A percentile compares a stretch with the other conserved stretches of the same genome.
Evolutionary conservation across 306 rosid species (phyloP).

Genomic region (Lotus japonicus): DNA sequence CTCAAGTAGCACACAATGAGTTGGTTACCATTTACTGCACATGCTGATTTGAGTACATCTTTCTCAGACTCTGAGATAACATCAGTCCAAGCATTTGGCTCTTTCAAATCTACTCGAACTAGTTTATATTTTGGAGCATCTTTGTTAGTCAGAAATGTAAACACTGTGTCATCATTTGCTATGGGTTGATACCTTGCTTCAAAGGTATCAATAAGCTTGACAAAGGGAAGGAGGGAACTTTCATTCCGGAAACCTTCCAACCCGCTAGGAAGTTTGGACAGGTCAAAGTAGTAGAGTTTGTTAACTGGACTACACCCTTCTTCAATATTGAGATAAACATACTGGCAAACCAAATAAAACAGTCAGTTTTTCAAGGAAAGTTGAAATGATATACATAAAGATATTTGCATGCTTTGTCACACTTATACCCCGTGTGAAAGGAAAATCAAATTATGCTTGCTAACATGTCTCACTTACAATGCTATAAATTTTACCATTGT

Average conservation of each 20-base stretch:
- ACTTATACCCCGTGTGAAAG: neutral
- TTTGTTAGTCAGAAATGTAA: conserved; percentile 81
- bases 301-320: conserved; percentile 94
- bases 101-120: conserved; percentile 72
- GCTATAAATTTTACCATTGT: too few species aligned
- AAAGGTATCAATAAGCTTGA: conserved; percentile 65
- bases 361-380: neutral
- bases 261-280: conserved; percentile 64
- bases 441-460: conserved; percentile 4
- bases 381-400: neutral
- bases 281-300: conserved; percentile 77
- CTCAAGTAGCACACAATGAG: conserved; percentile 81
- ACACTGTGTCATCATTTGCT: conserved; percentile 74
- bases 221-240: conserved; percentile 63
- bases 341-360: conserved; percentile 43
- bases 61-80: conserved; percentile 68
- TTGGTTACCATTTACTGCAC: conserved; percentile 71
- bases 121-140: conserved; percentile 90
- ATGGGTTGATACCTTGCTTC: conserved; percentile 56
- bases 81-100: conserved; percentile 69
- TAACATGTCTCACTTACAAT: neutral
- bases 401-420: neutral
- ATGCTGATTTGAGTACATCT: conserved; percentile 77
- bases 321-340: conserved; percentile 42
- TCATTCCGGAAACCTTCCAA: conserved; percentile 56